phyloP scores from a whole-genome alignment of 2,329 filamentous ascomycete species.

The Pseudogymnoascus verrucosus region DNA sequence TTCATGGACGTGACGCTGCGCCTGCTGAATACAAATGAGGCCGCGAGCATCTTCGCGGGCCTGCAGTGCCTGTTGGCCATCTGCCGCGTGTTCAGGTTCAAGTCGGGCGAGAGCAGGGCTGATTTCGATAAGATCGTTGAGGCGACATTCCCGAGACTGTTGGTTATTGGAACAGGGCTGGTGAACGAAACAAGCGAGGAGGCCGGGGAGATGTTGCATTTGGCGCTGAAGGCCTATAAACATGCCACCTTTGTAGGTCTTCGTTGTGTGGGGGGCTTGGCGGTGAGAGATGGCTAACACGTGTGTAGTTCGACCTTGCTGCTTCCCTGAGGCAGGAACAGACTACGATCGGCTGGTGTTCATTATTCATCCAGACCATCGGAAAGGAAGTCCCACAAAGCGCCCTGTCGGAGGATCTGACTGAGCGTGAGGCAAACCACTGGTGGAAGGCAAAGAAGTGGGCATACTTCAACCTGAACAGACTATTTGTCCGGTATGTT shows the following conservation, averaged over 20 bases:
- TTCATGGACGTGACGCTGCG: slow-evolving; percentile 91
- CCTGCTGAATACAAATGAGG: slow-evolving; percentile 78
- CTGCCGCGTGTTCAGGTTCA: slow-evolving; percentile 93
- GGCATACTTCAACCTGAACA: slow-evolving; percentile 96
- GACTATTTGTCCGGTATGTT: slow-evolving; percentile 78
- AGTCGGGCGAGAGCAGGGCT: slow-evolving; percentile 66
- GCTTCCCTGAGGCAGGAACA: slow-evolving; percentile 68
- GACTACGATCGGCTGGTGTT: slow-evolving; percentile 90
- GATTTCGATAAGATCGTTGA: slow-evolving; percentile 95
- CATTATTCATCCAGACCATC: slow-evolving; percentile 84
- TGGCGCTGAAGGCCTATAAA: slow-evolving; percentile 94
- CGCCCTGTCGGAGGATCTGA: slow-evolving; percentile 68
- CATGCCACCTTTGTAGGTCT: slow-evolving; percentile 85
- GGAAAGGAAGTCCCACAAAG: slow-evolving; percentile 73
- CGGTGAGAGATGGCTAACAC: slow-evolving; percentile 26
- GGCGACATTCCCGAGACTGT: slow-evolving; percentile 77
- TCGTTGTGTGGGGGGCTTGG: slow-evolving; percentile 14
- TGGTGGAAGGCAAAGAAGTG: slow-evolving; percentile 99
- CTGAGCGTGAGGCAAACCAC: slow-evolving; percentile 86
- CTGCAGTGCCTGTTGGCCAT: slow-evolving; percentile 90
- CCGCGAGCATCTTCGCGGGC: slow-evolving; percentile 81
- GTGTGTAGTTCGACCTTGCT: slow-evolving; percentile 73
- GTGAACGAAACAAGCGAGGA: slow-evolving; percentile 88
- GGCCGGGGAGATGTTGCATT: slow-evolving; percentile 92
- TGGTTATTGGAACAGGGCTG: slow-evolving; percentile 79